Percentiles rank a stretch among this genome's conserved stretches.
Conservation (phyloP, 1,284 basidiomycete species). For the Sporisorium iseilematis-ciliati region DNA sequence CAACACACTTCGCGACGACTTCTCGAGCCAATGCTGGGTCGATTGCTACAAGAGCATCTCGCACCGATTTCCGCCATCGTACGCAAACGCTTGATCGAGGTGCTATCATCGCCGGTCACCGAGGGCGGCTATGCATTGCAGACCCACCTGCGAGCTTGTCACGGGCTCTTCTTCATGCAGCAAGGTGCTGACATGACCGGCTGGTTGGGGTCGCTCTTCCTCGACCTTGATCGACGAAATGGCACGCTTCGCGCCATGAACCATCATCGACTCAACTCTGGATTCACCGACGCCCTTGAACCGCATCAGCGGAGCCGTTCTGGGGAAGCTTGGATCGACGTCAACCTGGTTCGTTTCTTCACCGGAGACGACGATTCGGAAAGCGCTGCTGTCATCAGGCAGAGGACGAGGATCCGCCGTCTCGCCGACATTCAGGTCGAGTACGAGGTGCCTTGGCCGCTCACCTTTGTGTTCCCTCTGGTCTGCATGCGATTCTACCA, state of each 20-base stretch:
- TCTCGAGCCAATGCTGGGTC: constrained; percentile 37
- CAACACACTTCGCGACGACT: constrained; percentile 17
- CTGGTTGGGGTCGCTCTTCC: constrained; percentile 42
- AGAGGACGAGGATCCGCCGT: constrained; percentile 25
- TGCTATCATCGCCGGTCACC: constrained; percentile 21
- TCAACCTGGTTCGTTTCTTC: constrained; percentile 31
- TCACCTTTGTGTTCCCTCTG: constrained; percentile 30
- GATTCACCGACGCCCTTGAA: constrained; percentile 37
- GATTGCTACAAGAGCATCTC: constrained; percentile 37
- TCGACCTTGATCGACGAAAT: constrained; percentile 29
- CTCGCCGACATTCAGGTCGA: constrained; percentile 34
- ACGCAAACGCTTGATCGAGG: constrained; percentile 42
- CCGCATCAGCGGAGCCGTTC: constrained; percentile 8
- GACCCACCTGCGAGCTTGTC: constrained; percentile 33
- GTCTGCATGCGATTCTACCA: constrained; percentile 39
- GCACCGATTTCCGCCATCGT: constrained; percentile 41
- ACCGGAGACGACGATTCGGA: constrained; percentile 19
- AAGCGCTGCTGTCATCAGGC: constrained; percentile 16
- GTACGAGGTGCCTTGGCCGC: constrained; percentile 53
- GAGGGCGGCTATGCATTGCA: constrained; percentile 44
- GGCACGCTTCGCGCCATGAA: constrained; percentile 23
- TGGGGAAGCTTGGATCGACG: constrained; percentile 37
- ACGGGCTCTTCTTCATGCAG: constrained; percentile 50
- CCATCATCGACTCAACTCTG: constrained; percentile 30
- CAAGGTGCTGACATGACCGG: constrained; percentile 42